Evolutionary conservation across 2,329 filamentous ascomycete species (phyloP).

Genomic region (Xylariomycetidae sp.): DNA sequence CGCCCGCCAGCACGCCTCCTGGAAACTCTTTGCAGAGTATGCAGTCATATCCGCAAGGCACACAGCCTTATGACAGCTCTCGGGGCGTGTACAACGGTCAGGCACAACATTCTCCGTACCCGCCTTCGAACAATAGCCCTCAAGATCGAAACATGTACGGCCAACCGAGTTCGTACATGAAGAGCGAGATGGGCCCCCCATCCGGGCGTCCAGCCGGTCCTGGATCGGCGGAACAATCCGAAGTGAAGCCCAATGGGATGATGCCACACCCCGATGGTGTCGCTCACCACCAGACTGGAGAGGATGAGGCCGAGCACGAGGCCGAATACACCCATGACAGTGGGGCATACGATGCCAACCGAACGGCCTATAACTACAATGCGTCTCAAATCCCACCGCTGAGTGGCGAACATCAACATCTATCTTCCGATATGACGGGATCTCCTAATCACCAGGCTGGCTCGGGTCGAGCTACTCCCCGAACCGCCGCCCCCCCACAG

Average conservation of each 20-base stretch:
- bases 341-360: slow-evolving; percentile 67
- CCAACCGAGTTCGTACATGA: slow-evolving; percentile 66
- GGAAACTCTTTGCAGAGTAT: slow-evolving; percentile 72
- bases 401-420: slow-evolving; percentile 67
- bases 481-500: slow-evolving; percentile 68
- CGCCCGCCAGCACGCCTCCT: slow-evolving; percentile 86
- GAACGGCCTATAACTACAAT: slow-evolving; percentile 74
- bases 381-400: slow-evolving; percentile 62
- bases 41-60: slow-evolving; percentile 67
- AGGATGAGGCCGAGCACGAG: slow-evolving; percentile 70
- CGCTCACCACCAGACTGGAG: slow-evolving; percentile 48
- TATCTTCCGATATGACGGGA: slow-evolving; percentile 77
- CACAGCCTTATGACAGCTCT: slow-evolving; percentile 69
- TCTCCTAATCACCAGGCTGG: slow-evolving; percentile 75
- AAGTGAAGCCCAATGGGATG: slow-evolving; percentile 65
- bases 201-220: slow-evolving; percentile 55
- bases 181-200: slow-evolving; percentile 85
- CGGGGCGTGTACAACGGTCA: slow-evolving; percentile 74
- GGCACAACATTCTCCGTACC: slow-evolving; percentile 68
- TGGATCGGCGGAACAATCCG: slow-evolving; percentile 58
- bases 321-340: slow-evolving; percentile 85
- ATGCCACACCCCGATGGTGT: slow-evolving; percentile 55
- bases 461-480: slow-evolving; percentile 80
- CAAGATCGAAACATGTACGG: slow-evolving; percentile 62
- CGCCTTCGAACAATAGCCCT: slow-evolving; percentile 54